Conservation (phyloP, 176 grass and related monocot genomes). For the Carex myosuroides region DNA sequence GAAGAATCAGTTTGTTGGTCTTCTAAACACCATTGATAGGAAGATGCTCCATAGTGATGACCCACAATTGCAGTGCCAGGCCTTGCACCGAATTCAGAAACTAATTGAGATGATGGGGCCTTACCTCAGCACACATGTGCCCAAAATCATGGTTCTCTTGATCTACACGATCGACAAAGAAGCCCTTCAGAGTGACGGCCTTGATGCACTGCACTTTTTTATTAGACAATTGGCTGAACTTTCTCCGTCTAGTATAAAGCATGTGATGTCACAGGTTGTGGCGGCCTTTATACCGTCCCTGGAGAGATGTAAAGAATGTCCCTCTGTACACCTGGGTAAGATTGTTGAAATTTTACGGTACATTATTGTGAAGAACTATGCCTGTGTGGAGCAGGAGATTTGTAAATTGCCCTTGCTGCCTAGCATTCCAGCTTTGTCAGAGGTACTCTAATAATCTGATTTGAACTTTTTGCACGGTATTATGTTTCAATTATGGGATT, state of each 20-base stretch:
- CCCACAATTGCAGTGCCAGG: conserved; percentile 59
- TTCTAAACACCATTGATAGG: conserved; percentile 83
- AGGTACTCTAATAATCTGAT: conserved; percentile 31
- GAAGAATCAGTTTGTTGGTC: conserved; percentile 94
- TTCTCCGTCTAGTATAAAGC: conserved; percentile 80
- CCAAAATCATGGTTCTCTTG: conserved; percentile 96
- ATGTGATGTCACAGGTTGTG: conserved; percentile 94
- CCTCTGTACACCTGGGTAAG: conserved; percentile 58
- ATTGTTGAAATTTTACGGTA: conserved; percentile 80
- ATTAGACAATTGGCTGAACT: conserved; percentile 67
- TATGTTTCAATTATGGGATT: not conserved
- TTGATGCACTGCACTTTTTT: conserved; percentile 72
- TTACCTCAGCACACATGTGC: conserved; percentile 81
- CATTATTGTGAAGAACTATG: conserved; percentile 74
- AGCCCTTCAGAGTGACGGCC: conserved; percentile 72
- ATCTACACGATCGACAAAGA: conserved; percentile 90
- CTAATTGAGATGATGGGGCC: conserved; percentile 96
- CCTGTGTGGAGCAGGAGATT: conserved; percentile 65
- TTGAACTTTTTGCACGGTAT: not conserved
- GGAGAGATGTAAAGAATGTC: conserved; percentile 55
- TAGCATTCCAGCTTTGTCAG: conserved; percentile 70
- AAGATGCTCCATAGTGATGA: conserved; percentile 89
- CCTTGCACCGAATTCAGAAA: conserved; percentile 71
- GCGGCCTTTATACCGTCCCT: conserved; percentile 87
- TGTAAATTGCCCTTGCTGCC: conserved; percentile 79